Base-by-base conservation (phyloP, 1,139 yeast genomes). In the Candida mesenterica region DNA sequence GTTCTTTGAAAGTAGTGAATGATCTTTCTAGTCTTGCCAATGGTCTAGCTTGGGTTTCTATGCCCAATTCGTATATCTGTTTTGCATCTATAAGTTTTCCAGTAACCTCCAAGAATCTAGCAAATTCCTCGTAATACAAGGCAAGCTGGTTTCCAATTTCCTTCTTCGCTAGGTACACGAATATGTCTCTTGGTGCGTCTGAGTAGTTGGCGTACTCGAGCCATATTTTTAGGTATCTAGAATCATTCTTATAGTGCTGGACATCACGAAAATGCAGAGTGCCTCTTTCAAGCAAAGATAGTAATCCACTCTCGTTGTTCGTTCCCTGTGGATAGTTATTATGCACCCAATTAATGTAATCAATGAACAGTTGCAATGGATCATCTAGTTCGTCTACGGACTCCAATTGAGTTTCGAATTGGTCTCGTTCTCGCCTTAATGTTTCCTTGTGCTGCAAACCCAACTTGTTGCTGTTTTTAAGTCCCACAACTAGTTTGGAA, bases 171-270 rank as follows among this genome's bases (percentile, higher is more conserved):
- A 92, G 65, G 53, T 83, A 89, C 2, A 78, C 68, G 55, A 82
- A 90, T 4, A 87, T 70, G 38, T 86, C 95, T 23, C 74, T 61
- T 0, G 94, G 92, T 4, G 81, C 68, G 44, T 85, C 92, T 1
- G 85, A 75, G 48, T 77, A 81, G 16, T 70, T 72, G 15, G 82
- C 77, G 53, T 85, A 87, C 41, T 79, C 80, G 33, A 90, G 61
- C 97, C 98, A 92, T 1, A 89, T 71, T 43, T 72, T 74, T 36
- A 92, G 61, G 54, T 86, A 90, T 33, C 97, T 62, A 0, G 89
- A 77, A 53, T 90, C 97, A 54, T 90, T 84, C 43, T 79, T 82
- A 57, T 89, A 90, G 45, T 75, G 77, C 1, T 62, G 56, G 17
- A 72, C 71, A 48, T 84, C 89, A 47, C 82, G 68, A 52, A 88